phyloP scores from a whole-genome alignment of 164 flowering plant species.

The Sextonia rubra region DNA sequence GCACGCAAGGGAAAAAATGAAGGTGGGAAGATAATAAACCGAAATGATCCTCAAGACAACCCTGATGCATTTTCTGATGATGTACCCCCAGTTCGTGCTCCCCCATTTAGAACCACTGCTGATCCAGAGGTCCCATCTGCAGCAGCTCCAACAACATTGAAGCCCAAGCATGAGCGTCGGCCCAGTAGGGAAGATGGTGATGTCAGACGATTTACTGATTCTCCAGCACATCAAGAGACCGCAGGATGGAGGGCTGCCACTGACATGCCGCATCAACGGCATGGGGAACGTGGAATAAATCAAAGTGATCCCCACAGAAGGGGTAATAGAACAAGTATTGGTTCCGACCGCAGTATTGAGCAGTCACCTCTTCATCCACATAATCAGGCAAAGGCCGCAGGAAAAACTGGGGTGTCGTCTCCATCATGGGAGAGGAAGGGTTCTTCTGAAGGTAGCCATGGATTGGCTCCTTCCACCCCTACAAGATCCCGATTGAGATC shows the following conservation, averaged over 20 bases:
- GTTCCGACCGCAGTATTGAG: conserved; percentile 37
- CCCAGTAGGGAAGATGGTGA: conserved; percentile 47
- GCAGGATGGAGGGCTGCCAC: conserved; percentile 13
- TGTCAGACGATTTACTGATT: conserved; percentile 26
- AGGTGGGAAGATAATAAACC: conserved; percentile 55
- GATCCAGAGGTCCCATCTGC: conserved; percentile 23
- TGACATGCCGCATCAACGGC: conserved; percentile 15
- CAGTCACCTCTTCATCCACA: conserved; percentile 42
- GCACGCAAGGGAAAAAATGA: conserved; percentile 56
- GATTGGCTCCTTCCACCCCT: conserved; percentile 41
- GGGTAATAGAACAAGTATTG: conserved; percentile 26
- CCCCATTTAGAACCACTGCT: conserved; percentile 17
- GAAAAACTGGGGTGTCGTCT: conserved; percentile 34
- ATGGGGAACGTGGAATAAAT: conserved; percentile 4
- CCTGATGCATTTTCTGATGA: conserved; percentile 34
- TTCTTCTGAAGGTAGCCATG: conserved; percentile 36
- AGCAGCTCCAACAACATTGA: conserved; percentile 10
- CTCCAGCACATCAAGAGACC: conserved; percentile 23
- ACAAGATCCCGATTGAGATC: conserved; percentile 39
- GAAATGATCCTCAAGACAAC: conserved; percentile 75
- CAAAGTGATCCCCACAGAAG: conserved; percentile 6
- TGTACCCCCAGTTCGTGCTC: conserved; percentile 17
- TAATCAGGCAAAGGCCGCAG: conserved; percentile 27
- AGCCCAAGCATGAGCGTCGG: conserved; percentile 26
- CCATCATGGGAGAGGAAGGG: conserved; percentile 43